Evolutionary conservation across 176 grass and related monocot genomes (phyloP), one percentile per base, ranked within the genome.

Genomic region (Oryza brachyantha): DNA sequence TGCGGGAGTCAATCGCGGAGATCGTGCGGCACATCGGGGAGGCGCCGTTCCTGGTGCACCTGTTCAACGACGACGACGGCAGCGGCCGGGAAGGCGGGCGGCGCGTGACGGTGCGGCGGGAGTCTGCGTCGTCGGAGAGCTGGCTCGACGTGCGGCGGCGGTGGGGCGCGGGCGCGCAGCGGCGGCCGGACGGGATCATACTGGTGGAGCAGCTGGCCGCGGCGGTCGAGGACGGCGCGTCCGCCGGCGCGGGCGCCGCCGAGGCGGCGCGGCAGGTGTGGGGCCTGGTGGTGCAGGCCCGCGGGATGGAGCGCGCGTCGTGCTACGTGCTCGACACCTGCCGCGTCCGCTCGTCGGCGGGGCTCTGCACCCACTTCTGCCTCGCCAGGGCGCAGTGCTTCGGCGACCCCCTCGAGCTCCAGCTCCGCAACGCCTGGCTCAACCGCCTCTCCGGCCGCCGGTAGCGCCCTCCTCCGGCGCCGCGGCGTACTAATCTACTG

Each of bases 351-450:
- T 97, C 95, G 19, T 25, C 95, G 10, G 79, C 80, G 9, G 95
- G 95, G 0, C 86, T 86, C 72, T 94, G 91, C 79, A 97, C 95
- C 40, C 92, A 97, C 86, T 97, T 97, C 92, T 88, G 85, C 86
- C 85, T 97, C 67, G 87, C 85, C 14, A 68, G 91, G 22, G 95
- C 80, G 26, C 81, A 92, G 83, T 94, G 95, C 83, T 97, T 92
- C 83, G 92, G 89, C 28, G 92, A 97, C 54, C 55, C 92, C 8
- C 35, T 86, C 25, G 92, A 92, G 68, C 61, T 88, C 61, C 95
- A 97, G 78, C 76, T 97, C 63, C 83, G 79, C 69, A 92, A 88
- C 60, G 87, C 83, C 3, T 97, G 95, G 95, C 73, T 97, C 57
- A 92, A 81, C 73, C 82, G 82, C 77, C 82, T 89, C 82, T 63